These are phyloP conservation scores for Candida parachauliodes DNA, from an alignment of 805 yeast genomes.

Conservation along the genomic window DNA sequence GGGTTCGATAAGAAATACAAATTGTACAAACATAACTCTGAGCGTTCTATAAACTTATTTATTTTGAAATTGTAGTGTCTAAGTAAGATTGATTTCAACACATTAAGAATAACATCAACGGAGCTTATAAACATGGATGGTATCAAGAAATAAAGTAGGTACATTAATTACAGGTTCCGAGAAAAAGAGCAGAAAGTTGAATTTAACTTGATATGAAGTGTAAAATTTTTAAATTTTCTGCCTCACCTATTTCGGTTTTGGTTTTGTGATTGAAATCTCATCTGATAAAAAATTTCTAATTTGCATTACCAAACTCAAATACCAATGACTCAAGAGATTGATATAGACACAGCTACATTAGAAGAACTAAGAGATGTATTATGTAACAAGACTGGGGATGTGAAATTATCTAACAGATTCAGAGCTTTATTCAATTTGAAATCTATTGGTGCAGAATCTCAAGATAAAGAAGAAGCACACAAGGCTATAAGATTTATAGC, in stretches of 20 bases:
- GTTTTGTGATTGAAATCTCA: slow-evolving; percentile 3
- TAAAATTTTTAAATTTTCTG: no score
- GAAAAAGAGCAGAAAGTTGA: no score
- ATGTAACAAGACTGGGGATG: slow-evolving; percentile 60
- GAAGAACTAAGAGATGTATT: slow-evolving; percentile 73
- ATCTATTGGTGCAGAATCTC: slow-evolving; percentile 74
- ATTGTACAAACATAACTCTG: not conserved
- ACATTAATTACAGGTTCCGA: no score
- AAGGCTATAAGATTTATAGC: slow-evolving; percentile 79
- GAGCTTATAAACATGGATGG: no score
- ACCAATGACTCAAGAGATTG: slow-evolving; percentile 18
- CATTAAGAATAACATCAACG: no score
- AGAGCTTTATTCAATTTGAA: slow-evolving; percentile 92
- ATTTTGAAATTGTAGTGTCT: no score
- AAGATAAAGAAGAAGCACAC: slow-evolving; percentile 48
- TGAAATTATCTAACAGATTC: slow-evolving; percentile 80
- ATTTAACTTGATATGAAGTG: no score
- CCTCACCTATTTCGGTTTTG: no score
- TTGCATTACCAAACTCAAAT: not conserved
- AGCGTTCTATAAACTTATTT: no score
- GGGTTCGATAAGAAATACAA: slow-evolving; percentile 14
- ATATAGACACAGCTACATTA: slow-evolving; percentile 42
- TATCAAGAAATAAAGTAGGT: no score
- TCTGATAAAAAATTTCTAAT: not conserved
- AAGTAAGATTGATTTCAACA: no score